phyloP scores from a whole-genome alignment of 1,284 basidiomycete species.

The Trametes pubescens region DNA sequence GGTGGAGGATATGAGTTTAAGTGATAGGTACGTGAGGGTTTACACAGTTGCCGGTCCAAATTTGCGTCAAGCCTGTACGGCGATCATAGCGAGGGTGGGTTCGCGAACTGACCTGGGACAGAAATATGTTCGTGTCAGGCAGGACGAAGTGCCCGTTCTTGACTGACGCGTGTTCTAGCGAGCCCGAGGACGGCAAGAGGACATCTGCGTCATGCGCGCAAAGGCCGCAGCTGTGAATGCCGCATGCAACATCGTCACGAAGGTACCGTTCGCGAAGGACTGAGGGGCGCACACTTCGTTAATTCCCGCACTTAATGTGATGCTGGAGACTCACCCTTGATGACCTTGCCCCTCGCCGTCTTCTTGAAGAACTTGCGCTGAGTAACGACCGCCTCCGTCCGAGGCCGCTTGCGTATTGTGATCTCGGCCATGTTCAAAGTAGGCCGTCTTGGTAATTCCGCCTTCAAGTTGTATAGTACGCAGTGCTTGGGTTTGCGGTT shows the following conservation, averaged over 20 bases:
- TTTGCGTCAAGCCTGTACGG: neutral
- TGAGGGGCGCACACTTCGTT: constrained; percentile 35
- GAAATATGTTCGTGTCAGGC: constrained; percentile 96
- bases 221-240: constrained; percentile 74
- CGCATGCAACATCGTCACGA: constrained; percentile 93
- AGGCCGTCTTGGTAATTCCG: neutral
- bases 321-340: constrained; percentile 71
- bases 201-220: constrained; percentile 56
- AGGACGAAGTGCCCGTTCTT: constrained; percentile 84
- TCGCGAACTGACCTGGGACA: constrained; percentile 76
- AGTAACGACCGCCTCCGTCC: constrained; percentile 77
- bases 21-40: neutral
- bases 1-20: constrained; percentile 20
- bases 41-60: neutral
- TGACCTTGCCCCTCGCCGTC: constrained; percentile 92
- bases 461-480: neutral
- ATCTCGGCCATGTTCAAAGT: constrained; percentile 61
- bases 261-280: constrained; percentile 97
- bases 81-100: neutral
- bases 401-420: constrained; percentile 79
- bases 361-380: constrained; percentile 95
- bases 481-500: neutral
- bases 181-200: constrained; percentile 53
- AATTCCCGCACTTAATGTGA: constrained; percentile 15
- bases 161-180: constrained; percentile 57